Evolutionary conservation across 1,139 yeast species (phyloP).

Genomic region (Lodderomyces theae): DNA sequence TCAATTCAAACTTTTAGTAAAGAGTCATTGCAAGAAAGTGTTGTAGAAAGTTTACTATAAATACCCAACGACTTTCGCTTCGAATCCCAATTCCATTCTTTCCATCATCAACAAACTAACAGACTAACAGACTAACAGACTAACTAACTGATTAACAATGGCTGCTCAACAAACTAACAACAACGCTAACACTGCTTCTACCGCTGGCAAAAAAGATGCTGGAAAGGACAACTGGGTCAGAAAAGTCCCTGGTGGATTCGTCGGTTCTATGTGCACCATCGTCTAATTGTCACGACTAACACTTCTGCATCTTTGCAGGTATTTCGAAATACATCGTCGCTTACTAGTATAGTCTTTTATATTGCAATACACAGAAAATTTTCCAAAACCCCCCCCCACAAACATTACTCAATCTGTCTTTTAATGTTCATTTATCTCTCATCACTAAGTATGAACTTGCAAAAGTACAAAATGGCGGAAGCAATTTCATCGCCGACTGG

Average conservation of each 20-base stretch:
- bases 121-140: not conserved
- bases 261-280: conserved; percentile 3
- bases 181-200: conserved; percentile 2
- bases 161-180: conserved; percentile 8
- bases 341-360: not conserved
- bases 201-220: conserved; percentile 2
- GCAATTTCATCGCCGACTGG: conserved; percentile 79
- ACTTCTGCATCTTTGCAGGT: not conserved
- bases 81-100: no score
- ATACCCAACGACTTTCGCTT: no score
- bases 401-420: no score
- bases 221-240: conserved; percentile 5
- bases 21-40: no score
- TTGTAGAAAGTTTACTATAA: no score
- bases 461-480: conserved; percentile 67
- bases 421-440: conserved; percentile 18
- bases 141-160: conserved; percentile 1
- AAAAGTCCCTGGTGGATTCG: conserved; percentile 3
- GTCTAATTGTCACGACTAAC: conserved; percentile 1
- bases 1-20: no score
- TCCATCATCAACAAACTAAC: conserved; percentile 1
- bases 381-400: no score
- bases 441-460: conserved; percentile 55
- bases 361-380: not conserved
- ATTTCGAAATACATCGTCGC: not conserved